These are phyloP conservation scores for Amaranthus hypochondriacus DNA, from an alignment of 148 eudicot species.

Conservation along the genomic window DNA sequence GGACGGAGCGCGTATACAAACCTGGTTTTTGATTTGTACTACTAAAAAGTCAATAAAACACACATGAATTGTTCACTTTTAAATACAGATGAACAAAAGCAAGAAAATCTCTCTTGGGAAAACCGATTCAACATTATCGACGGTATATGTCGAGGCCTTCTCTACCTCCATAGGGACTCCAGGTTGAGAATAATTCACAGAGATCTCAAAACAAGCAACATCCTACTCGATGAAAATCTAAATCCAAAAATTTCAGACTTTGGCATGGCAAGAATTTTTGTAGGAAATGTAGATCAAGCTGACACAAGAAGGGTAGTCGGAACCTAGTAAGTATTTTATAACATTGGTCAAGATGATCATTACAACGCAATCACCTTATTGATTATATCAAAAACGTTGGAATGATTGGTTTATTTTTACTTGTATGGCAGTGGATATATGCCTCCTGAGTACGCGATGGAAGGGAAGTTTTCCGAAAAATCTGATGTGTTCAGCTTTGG, in stretches of 20 bases:
- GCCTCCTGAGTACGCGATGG: conserved; percentile 53
- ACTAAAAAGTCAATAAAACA: too few species aligned
- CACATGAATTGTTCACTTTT: too few species aligned
- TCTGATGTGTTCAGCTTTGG: conserved; percentile 50
- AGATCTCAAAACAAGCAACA: conserved; percentile 30
- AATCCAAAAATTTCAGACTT: conserved; percentile 36
- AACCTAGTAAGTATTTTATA: conserved; percentile 26
- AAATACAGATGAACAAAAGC: conserved; percentile 1
- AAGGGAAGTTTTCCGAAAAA: conserved; percentile 43
- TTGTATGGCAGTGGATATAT: conserved; percentile 33
- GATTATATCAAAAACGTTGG: too few species aligned
- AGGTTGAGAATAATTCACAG: conserved; percentile 35
- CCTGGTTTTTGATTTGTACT: too few species aligned
- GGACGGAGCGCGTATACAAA: too few species aligned
- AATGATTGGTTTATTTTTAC: too few species aligned
- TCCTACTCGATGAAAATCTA: conserved; percentile 26
- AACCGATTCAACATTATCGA: conserved; percentile 26
- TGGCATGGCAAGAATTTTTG: conserved; percentile 36
- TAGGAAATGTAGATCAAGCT: conserved; percentile 18
- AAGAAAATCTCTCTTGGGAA: conserved; percentile 17
- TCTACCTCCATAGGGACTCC: conserved; percentile 38
- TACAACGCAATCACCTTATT: too few species aligned
- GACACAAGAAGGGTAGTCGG: conserved; percentile 31
- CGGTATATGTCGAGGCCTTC: conserved; percentile 35
- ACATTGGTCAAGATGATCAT: not conserved